Conservation (phyloP, 192 early-diverging fungal species). For the Podila clonocystis region DNA sequence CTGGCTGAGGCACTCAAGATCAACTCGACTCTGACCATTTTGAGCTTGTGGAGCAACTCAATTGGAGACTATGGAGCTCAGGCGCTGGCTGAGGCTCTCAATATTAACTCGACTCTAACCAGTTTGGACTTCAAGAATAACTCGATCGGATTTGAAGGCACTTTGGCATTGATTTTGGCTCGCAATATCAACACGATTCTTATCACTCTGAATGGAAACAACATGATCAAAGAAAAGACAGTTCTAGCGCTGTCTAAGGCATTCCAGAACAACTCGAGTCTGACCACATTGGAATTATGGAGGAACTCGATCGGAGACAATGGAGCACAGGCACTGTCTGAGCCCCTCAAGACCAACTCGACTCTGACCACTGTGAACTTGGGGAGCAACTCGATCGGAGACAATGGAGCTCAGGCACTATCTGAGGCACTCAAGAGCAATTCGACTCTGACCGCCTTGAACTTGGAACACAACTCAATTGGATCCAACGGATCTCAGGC, state of each 20-base stretch:
- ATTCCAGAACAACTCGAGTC: too few relatives aligned
- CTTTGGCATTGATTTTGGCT: too few relatives aligned
- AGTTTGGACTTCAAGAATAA: constrained; percentile 20
- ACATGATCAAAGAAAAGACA: too few relatives aligned
- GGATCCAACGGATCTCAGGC: neutral
- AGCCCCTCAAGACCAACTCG: constrained; percentile 23
- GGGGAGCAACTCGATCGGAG: neutral
- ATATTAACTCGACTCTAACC: constrained; percentile 25
- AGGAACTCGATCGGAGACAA: too few relatives aligned
- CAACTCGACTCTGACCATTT: neutral
- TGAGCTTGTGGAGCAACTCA: neutral
- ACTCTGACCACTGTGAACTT: constrained; percentile 22
- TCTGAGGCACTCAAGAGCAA: neutral
- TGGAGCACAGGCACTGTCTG: constrained; percentile 6
- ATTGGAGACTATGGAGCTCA: neutral
- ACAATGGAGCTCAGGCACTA: constrained; percentile 6
- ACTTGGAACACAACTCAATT: too few relatives aligned
- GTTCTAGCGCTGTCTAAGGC: too few relatives aligned
- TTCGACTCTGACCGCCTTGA: too few relatives aligned
- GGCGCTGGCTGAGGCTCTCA: constrained; percentile 33
- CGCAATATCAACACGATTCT: too few relatives aligned
- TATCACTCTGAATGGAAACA: too few relatives aligned
- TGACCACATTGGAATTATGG: neutral
- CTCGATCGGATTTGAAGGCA: too few relatives aligned
- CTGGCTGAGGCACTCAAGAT: constrained; percentile 4